phyloP scores from a whole-genome alignment of 2,329 filamentous ascomycete species.

The Helotiales sp. region DNA sequence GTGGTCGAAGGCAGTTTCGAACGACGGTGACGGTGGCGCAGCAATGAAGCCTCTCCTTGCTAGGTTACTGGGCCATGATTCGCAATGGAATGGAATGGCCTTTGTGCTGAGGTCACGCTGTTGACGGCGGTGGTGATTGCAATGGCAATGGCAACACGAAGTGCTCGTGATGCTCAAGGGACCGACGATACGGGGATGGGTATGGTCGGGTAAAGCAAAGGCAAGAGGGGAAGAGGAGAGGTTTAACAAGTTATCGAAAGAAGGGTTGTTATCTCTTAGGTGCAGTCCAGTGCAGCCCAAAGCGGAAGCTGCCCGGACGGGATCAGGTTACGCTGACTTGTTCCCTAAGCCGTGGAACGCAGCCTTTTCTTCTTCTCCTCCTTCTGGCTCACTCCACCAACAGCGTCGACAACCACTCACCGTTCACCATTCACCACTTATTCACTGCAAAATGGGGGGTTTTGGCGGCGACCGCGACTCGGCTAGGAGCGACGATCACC shows the following conservation, averaged over 20 bases:
- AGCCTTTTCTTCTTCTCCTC: neutral
- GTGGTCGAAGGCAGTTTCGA: slow-evolving; percentile 1
- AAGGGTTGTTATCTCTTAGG: neutral
- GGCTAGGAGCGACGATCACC: neutral
- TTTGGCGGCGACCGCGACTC: neutral
- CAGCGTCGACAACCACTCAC: too few relatives aligned
- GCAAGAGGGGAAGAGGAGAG: neutral
- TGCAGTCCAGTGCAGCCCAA: neutral
- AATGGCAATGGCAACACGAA: neutral
- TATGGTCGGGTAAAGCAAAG: too few relatives aligned
- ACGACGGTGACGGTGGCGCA: slow-evolving; percentile 2
- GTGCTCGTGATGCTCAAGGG: neutral
- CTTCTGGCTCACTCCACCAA: too few relatives aligned
- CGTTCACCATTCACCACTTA: too few relatives aligned
- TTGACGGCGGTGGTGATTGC: neutral
- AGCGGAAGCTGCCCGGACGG: neutral
- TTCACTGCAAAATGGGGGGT: neutral
- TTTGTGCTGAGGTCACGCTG: neutral
- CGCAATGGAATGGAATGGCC: neutral
- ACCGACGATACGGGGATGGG: too few relatives aligned
- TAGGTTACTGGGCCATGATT: neutral
- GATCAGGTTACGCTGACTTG: neutral
- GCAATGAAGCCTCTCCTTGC: neutral
- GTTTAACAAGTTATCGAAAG: neutral
- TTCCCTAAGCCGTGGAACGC: neutral